phyloP scores from a whole-genome alignment of 495 filamentous ascomycete species.

The Xeromyces bisporus region DNA sequence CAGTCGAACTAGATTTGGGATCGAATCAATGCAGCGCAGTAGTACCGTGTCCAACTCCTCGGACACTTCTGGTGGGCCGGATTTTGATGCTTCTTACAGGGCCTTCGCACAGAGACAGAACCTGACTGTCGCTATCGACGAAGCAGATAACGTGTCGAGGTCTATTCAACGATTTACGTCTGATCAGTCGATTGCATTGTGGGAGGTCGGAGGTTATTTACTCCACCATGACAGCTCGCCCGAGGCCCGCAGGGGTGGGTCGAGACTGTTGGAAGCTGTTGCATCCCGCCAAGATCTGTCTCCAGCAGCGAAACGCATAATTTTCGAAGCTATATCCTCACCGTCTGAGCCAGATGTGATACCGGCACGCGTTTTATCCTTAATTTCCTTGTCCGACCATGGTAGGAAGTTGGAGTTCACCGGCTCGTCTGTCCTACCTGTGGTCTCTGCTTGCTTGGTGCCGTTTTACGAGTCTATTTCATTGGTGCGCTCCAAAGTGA shows the following conservation, averaged over 20 bases:
- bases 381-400: constrained; percentile 30
- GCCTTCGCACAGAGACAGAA: constrained; percentile 21
- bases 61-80: constrained; percentile 24
- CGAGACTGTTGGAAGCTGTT: constrained; percentile 21
- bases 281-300: constrained; percentile 27
- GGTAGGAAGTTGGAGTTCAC: constrained; percentile 30
- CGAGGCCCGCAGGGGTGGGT: constrained; percentile 23
- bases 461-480: constrained; percentile 25
- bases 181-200: constrained; percentile 25
- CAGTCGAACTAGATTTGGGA: constrained; percentile 15
- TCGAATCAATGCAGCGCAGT: constrained; percentile 30
- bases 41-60: constrained; percentile 29
- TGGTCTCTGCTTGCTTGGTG: constrained; percentile 25
- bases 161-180: constrained; percentile 19
- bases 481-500: constrained; percentile 21
- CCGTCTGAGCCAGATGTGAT: constrained; percentile 24
- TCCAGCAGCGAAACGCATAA: constrained; percentile 14
- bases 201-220: constrained; percentile 26
- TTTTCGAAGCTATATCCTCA: constrained; percentile 24
- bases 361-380: constrained; percentile 21
- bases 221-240: constrained; percentile 20
- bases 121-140: constrained; percentile 22
- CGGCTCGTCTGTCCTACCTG: constrained; percentile 21
- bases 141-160: constrained; percentile 23
- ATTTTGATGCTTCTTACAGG: constrained; percentile 23